Evolutionary conservation across 192 early-diverging fungal species (phyloP).

Genomic region (Umbelopsis ramanniana): DNA sequence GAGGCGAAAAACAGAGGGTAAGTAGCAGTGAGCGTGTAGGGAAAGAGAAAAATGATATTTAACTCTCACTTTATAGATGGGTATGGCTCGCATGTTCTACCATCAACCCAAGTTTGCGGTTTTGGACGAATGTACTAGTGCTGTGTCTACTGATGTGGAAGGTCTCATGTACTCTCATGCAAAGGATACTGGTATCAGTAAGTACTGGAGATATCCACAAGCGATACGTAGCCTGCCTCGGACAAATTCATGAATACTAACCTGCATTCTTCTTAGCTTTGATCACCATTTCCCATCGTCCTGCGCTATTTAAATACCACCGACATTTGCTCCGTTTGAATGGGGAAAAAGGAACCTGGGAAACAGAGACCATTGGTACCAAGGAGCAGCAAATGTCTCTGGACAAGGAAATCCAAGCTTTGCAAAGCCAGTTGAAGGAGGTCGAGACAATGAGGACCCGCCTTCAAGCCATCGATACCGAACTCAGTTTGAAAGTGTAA

Average conservation of each 20-base stretch:
- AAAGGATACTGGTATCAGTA: conserved; percentile 81
- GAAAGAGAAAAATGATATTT: not conserved
- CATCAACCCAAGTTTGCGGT: conserved; percentile 95
- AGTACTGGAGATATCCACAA: conserved; percentile 2
- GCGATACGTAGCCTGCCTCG: not conserved
- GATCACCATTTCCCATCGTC: conserved; percentile 95
- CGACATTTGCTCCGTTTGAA: conserved; percentile 88
- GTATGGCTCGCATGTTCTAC: conserved; percentile 96
- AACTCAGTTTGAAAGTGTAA: conserved; percentile 49
- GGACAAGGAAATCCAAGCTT: conserved; percentile 82
- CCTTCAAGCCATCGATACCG: conserved; percentile 54
- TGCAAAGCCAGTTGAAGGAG: conserved; percentile 61
- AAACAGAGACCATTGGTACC: conserved; percentile 79
- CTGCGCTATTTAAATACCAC: conserved; percentile 96
- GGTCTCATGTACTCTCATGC: conserved; percentile 86
- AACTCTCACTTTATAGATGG: conserved; percentile 59
- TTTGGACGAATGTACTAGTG: conserved; percentile 90
- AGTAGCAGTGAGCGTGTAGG: conserved; percentile 2
- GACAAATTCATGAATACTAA: too few relatives aligned
- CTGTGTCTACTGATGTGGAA: conserved; percentile 94
- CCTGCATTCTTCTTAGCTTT: conserved; percentile 47
- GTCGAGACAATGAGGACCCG: conserved; percentile 51
- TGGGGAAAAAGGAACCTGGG: conserved; percentile 88
- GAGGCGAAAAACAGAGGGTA: conserved; percentile 93
- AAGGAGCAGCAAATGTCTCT: conserved; percentile 82